Evolutionary conservation across 805 yeast genomes (phyloP), one percentile per base, ranked within the genome.

Genomic region (Saturnispora zaruensis): DNA sequence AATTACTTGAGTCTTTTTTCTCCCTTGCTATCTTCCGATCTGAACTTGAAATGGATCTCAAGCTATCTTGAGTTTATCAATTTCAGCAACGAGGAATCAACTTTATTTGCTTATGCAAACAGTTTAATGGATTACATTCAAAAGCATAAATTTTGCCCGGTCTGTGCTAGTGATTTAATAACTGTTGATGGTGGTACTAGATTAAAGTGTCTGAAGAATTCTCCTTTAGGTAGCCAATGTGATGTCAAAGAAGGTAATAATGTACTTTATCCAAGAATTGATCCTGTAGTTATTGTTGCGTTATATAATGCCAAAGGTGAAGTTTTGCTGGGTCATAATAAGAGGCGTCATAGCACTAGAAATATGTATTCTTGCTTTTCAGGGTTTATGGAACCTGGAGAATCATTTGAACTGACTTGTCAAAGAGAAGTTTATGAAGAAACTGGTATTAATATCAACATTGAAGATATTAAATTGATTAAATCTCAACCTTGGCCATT

Each of bases 401-500:
- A 91, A 68, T 80, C 95, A 2, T 80, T 91, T 20, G 98, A 91
- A 66, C 82, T 79, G 44, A 93, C 96, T 11, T 85, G 91, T 21
- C 71, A 82, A 42, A 73, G 99, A 55, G 99, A 91, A 65, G 84
- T 87, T 28, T 90, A 93, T 88, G 99, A 91, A 64, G 99, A 91
- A 66, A 83, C 97, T 5, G 99, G 99, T 6, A 84, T 88, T 33
- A 73, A 67, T 48, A n/a, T 56, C 3, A 14, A 46, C 9, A 81
- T 80, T 48, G 56, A 66, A 3, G 65, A 74, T 26, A 84, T 91
- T 26, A 66, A 73, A 46, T 74, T 91, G 48, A 67, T 83, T 21
- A 72, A 80, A 58, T 78, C 93, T 11, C 98, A 91, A 67, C 98
- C 99, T 3, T 91, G 99, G 99, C 99, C 99, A 16, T 91, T 82